Evolutionary conservation across 495 filamentous ascomycete species (phyloP), one percentile per base, ranked within the genome.

Genomic region (Lineolata rhizophorae): DNA sequence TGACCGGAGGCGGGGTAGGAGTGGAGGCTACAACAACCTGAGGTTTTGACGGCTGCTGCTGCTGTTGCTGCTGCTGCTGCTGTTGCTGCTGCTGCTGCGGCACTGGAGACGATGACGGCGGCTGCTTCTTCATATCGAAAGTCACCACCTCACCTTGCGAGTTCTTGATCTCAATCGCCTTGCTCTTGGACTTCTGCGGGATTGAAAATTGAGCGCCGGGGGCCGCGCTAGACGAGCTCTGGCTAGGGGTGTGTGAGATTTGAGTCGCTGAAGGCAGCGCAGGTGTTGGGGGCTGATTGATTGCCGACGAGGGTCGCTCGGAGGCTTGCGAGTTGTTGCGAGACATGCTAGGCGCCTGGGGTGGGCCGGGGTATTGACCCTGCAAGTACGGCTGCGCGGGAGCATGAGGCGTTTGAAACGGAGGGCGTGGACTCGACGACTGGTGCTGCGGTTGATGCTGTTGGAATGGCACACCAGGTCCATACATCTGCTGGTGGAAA

Each of bases 281-380:
- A 27, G 57, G 66, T 20, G 61, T 70, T 42, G 59, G 65, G 13
- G 61, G 61, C 42, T 77, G 78, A 24, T 75, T 67, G 29, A 83
- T 64, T 52, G 77, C 84, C 15, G 83, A 85, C 11, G 64, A 58
- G 6, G 83, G 81, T 33, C 81, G 70, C 41, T 87, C 73, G 17
- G 54, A 84, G 22, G 84, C 57, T 47, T 87, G 76, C 4, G 83
- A 92, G 2, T 78, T 67, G 30, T 69, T 76, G 43, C 84, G 75
- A 5, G 82, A 85, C 68, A 92, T 78, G 6, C 72, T 57, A 14
- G 69, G 64, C 11, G 69, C 55, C 48, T 67, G 61, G 28, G 58
- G 55, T 35, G 58, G 56, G 43, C 58, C 48, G 37, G 56, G 57
- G 41, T 72, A 71, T 17, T 57, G 55, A 31, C 56, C 57, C 21